These are phyloP conservation scores for Omphalotus guepiniiformis DNA, from an alignment of 768 basidiomycete species.

Conservation along the genomic window DNA sequence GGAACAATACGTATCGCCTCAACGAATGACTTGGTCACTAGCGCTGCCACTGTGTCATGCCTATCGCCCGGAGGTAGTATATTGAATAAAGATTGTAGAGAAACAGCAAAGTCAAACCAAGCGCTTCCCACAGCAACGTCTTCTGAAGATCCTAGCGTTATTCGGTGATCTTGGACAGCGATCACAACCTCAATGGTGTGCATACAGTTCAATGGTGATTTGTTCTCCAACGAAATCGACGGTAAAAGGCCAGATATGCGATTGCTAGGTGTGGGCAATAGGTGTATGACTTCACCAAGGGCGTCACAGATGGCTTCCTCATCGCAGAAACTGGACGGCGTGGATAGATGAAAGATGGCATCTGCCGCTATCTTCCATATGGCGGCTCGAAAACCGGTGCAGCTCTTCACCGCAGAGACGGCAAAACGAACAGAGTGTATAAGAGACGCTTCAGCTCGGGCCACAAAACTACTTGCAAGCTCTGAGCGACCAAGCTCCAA, in stretches of 20 bases:
- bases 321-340: constrained; percentile 44
- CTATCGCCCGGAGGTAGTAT: constrained; percentile 26
- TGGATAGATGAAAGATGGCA: constrained; percentile 63
- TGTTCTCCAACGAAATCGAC: constrained; percentile 21
- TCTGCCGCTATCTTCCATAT: constrained; percentile 87
- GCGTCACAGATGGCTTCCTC: constrained; percentile 30
- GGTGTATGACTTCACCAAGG: constrained; percentile 29
- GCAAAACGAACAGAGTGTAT: constrained; percentile 51
- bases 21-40: constrained; percentile 52
- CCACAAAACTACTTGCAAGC: constrained; percentile 61
- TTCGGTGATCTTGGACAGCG: constrained; percentile 56
- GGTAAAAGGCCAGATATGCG: constrained; percentile 39
- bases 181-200: constrained; percentile 49
- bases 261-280: constrained; percentile 36
- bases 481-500: constrained; percentile 69
- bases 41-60: constrained; percentile 30
- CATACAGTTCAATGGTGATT: constrained; percentile 23
- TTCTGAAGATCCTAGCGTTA: constrained; percentile 52
- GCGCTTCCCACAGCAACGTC: constrained; percentile 49
- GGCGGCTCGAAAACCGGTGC: constrained; percentile 61
- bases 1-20: constrained; percentile 73
- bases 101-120: constrained; percentile 70
- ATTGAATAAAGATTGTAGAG: constrained; percentile 47
- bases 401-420: constrained; percentile 42
- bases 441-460: constrained; percentile 73